Evolutionary conservation across 2,329 filamentous ascomycete species (phyloP).

Genomic region (Fusarium heterosporum): DNA sequence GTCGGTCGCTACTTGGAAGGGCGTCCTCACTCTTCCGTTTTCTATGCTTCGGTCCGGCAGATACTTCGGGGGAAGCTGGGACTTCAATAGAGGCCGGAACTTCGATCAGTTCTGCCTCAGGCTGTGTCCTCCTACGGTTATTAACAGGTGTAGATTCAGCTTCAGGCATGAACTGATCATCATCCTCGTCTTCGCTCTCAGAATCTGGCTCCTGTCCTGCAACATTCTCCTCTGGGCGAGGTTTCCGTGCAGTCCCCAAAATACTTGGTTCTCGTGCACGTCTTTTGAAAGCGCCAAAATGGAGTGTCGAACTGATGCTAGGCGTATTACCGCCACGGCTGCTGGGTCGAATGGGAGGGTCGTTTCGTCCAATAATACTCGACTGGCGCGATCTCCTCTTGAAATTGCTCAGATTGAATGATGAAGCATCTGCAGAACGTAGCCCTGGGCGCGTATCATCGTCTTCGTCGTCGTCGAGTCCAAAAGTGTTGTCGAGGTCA

Average conservation of each 20-base stretch:
- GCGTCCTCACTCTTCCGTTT: slow-evolving; percentile 69
- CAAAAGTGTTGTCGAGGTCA: slow-evolving; percentile 58
- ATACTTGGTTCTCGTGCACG: slow-evolving; percentile 72
- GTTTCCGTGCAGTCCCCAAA: slow-evolving; percentile 63
- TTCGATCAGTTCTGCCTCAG: slow-evolving; percentile 26
- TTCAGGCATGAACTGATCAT: slow-evolving; percentile 66
- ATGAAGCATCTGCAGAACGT: slow-evolving; percentile 59
- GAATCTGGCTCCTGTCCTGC: slow-evolving; percentile 49
- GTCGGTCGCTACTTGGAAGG: slow-evolving; percentile 54
- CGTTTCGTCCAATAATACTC: slow-evolving; percentile 63
- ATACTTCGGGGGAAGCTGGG: slow-evolving; percentile 45
- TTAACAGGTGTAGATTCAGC: slow-evolving; percentile 76
- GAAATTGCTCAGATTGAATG: slow-evolving; percentile 60
- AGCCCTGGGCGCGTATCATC: slow-evolving; percentile 51
- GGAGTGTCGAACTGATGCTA: slow-evolving; percentile 63
- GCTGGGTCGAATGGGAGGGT: slow-evolving; percentile 65
- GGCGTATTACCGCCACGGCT: slow-evolving; percentile 63
- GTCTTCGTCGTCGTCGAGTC: slow-evolving; percentile 53
- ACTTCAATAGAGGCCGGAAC: slow-evolving; percentile 15
- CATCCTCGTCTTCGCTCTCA: slow-evolving; percentile 61
- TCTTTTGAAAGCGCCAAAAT: slow-evolving; percentile 68
- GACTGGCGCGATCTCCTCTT: slow-evolving; percentile 61
- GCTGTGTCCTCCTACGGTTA: slow-evolving; percentile 54
- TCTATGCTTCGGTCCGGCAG: slow-evolving; percentile 53
- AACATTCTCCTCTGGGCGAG: slow-evolving; percentile 50